Base-by-base conservation (phyloP, 2,329 filamentous ascomycete species). In the Fusarium sp. region DNA sequence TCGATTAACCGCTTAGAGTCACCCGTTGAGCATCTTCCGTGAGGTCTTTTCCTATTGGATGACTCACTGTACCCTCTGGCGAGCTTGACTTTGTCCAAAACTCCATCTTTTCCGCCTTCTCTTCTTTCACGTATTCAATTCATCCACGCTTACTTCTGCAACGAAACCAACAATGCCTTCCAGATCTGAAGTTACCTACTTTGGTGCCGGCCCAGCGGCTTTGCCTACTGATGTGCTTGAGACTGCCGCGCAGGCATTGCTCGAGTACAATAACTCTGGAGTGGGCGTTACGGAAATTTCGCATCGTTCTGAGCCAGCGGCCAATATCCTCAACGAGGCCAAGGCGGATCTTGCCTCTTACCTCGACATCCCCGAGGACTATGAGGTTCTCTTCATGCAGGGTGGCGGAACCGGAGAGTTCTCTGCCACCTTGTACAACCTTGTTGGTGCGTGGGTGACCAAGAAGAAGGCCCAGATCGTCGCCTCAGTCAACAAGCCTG, bases 331-430 rank as follows among this genome's bases (percentile, higher is more conserved):
- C 75, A 91, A 93, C 71, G 88, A 93, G 73, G 89, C 94, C 71
- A 96, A 97, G 82, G 88, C 90, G 36, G 91, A 93, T 71, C 88
- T 98, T 12, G 87, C 89, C 38, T 85, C 85, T 24, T 92, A 94
- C 75, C 91, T 98, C 65, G 92, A 96, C 77, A 92, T 98, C 64
- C 94, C 95, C 4, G 90, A 92, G 75, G 91, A 93, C 81, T 98
- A 98, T 84, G 94, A 98, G 69, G 89, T 98, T 64, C 84, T 98
- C 22, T 96, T 97, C 83, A 92, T 97, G 87, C 93, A 96, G 81
- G 94, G 90, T 69, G 95, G 96, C 67, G 96, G 95, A 70, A 94
- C 88, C 58, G 95, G 95, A 69, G 90, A 95, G 84, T 98, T 98
- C 86, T 92, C 92, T 62, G 93, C 94, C 35, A 91, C 91, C 7